Conservation (phyloP, 345 rosid genomes). For the Isatis tinctoria region DNA sequence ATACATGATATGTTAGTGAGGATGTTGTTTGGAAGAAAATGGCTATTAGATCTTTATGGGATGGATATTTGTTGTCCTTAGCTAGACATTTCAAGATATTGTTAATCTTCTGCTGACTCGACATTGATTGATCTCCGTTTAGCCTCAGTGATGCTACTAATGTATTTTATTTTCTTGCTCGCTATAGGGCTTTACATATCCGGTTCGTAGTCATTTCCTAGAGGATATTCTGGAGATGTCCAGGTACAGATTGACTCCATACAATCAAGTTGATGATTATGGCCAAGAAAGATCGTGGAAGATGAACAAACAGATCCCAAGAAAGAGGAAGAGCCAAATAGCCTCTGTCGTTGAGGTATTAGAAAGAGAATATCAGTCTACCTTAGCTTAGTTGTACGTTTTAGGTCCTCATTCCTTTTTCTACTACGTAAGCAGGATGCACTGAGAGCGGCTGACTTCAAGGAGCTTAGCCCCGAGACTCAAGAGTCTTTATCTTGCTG, state of each 20-base stretch:
- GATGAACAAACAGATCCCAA: conserved; percentile 71
- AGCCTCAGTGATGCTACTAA: conserved; percentile 2
- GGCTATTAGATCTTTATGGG: neutral
- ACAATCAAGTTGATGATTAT: conserved; percentile 88
- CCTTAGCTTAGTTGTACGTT: neutral
- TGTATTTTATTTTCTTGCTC: conserved; percentile 21
- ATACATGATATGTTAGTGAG: conserved; percentile 15
- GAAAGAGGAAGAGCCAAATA: conserved; percentile 86
- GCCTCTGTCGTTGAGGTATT: conserved; percentile 82
- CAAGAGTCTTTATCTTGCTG: conserved; percentile 72
- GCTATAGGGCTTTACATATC: conserved; percentile 76
- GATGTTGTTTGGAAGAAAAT: neutral
- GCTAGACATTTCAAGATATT: neutral
- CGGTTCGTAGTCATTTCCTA: conserved; percentile 67
- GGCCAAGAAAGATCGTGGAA: conserved; percentile 91
- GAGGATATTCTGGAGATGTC: conserved; percentile 78
- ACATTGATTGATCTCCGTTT: neutral
- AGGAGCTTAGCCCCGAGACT: conserved; percentile 55
- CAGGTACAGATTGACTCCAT: conserved; percentile 63
- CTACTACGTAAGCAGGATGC: conserved; percentile 52
- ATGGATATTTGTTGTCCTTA: neutral
- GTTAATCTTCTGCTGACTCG: neutral
- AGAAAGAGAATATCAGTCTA: conserved; percentile 3
- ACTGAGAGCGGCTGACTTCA: conserved; percentile 62
- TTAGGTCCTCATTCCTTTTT: conserved; percentile 12